Percentiles rank a stretch among this genome's conserved stretches.
These are phyloP conservation scores for Ophiostoma perfectum DNA, from an alignment of 2,329 filamentous ascomycete species.

Conservation along the genomic window DNA sequence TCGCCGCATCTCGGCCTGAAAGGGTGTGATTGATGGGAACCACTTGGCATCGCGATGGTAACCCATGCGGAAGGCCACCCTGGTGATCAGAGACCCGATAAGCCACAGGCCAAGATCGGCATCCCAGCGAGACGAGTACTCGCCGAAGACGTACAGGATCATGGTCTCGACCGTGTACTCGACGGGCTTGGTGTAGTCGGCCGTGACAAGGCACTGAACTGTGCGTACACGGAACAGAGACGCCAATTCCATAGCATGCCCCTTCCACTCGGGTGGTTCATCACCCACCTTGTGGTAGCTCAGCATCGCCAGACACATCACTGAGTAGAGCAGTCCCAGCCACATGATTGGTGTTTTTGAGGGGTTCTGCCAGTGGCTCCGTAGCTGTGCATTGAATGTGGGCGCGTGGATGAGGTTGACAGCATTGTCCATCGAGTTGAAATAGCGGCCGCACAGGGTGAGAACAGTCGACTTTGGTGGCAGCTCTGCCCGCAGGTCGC, in stretches of 20 bases:
- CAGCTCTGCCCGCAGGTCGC: constrained; percentile 72
- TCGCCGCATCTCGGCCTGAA: constrained; percentile 70
- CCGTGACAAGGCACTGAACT: constrained; percentile 69
- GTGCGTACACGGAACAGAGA: constrained; percentile 64
- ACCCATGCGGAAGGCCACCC: constrained; percentile 62
- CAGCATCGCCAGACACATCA: constrained; percentile 71
- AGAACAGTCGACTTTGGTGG: constrained; percentile 79
- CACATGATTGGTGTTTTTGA: constrained; percentile 69
- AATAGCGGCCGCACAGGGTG: constrained; percentile 80
- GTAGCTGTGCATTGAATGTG: constrained; percentile 71
- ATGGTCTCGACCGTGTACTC: constrained; percentile 75
- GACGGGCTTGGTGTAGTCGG: constrained; percentile 70
- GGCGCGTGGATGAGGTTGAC: constrained; percentile 74
- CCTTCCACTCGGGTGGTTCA: constrained; percentile 72
- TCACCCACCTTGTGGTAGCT: constrained; percentile 76
- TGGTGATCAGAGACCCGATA: constrained; percentile 50
- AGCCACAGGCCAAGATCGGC: constrained; percentile 63
- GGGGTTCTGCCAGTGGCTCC: constrained; percentile 64
- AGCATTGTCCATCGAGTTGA: constrained; percentile 71
- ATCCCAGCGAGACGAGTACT: constrained; percentile 68
- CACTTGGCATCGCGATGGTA: constrained; percentile 74
- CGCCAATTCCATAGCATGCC: constrained; percentile 55
- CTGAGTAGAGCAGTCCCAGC: constrained; percentile 69
- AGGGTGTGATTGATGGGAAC: constrained; percentile 65
- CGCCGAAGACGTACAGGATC: constrained; percentile 68